Evolutionary conservation across 2,329 filamentous ascomycete genomes (phyloP).

Genomic region (Diaporthe citriasiana): DNA sequence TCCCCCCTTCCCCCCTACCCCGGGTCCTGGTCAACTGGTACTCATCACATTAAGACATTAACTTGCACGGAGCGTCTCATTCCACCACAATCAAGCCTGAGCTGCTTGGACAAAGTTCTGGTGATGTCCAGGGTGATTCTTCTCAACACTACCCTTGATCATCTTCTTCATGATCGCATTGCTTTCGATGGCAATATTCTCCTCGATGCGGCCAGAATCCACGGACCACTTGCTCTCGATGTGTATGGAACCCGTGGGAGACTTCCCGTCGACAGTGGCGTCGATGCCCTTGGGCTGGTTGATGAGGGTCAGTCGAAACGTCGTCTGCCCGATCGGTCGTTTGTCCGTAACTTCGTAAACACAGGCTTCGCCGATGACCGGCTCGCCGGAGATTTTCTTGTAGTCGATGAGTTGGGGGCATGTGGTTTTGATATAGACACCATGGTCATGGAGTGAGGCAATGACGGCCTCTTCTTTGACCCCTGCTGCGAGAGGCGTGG

Average conservation of each 20-base stretch:
- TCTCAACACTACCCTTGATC: constrained; percentile 50
- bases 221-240: constrained; percentile 42
- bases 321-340: constrained; percentile 22
- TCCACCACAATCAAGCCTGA: not conserved
- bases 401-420: constrained; percentile 10
- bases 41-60: not conserved
- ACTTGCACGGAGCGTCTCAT: not conserved
- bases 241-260: constrained; percentile 47
- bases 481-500: constrained; percentile 1
- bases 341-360: constrained; percentile 20
- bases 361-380: not conserved
- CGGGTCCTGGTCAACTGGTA: too few species aligned
- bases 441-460: constrained; percentile 14
- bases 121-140: constrained; percentile 47
- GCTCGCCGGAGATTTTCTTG: constrained; percentile 2
- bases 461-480: constrained; percentile 1
- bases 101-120: constrained; percentile 42
- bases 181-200: constrained; percentile 48
- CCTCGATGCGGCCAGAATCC: constrained; percentile 44
- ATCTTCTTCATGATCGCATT: constrained; percentile 49
- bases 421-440: constrained; percentile 12
- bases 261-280: constrained; percentile 46
- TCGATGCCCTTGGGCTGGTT: constrained; percentile 47
- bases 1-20: too few species aligned
- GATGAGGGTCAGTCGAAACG: constrained; percentile 42